phyloP scores from a whole-genome alignment of 192 early-diverging fungal species.

The Rhizoclosmatium sp. region DNA sequence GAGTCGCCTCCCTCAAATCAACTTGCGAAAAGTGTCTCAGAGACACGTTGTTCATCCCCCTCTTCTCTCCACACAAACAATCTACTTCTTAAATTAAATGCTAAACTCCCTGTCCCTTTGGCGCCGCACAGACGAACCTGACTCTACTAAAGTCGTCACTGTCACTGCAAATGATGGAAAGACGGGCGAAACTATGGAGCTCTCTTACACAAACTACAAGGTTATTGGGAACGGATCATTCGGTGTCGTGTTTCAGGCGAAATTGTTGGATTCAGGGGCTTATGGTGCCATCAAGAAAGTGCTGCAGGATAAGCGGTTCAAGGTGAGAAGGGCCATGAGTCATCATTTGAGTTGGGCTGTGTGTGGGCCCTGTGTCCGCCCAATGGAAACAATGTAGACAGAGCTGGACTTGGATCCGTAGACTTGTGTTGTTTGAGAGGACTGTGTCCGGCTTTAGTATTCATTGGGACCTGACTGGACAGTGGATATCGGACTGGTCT shows the following conservation, averaged over 20 bases:
- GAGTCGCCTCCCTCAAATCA: background rate
- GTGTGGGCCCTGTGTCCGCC: too few relatives aligned
- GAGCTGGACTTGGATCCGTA: background rate
- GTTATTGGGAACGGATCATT: constrained; percentile 98
- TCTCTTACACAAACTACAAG: constrained; percentile 93
- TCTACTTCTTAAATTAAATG: background rate
- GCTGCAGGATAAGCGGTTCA: constrained; percentile 97
- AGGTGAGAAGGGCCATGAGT: constrained; percentile 61
- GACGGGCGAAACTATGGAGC: constrained; percentile 84
- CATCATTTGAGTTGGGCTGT: background rate
- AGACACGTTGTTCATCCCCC: background rate
- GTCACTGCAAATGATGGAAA: constrained; percentile 88
- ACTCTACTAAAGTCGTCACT: constrained; percentile 53
- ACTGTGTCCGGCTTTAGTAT: too few relatives aligned
- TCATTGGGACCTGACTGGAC: too few relatives aligned
- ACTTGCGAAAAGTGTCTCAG: too few relatives aligned
- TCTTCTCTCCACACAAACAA: background rate
- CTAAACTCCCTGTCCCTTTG: background rate
- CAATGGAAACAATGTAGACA: too few relatives aligned
- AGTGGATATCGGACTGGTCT: too few relatives aligned
- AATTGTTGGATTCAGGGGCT: constrained; percentile 80
- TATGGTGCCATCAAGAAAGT: constrained; percentile 97
- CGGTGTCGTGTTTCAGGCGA: constrained; percentile 97
- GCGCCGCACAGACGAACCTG: constrained; percentile 33
- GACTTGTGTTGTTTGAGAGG: background rate